Base-by-base conservation (phyloP, 371 early-diverging fungal species). In the Mortierella sp. region DNA sequence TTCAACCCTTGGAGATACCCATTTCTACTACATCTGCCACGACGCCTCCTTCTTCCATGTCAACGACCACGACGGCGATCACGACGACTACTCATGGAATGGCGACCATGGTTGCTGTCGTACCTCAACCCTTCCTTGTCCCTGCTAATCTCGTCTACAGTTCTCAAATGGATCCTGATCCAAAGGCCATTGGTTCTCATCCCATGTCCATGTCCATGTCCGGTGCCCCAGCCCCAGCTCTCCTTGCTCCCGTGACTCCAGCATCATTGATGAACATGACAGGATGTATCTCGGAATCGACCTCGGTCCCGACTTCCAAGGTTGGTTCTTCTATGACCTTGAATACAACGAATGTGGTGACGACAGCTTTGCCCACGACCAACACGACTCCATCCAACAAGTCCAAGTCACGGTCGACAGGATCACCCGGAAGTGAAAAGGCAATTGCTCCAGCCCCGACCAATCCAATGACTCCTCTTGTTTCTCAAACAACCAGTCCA, bases 201-300 rank as follows among this genome's bases (percentile, higher is more conserved):
- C 25, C 50, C 5, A 23, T 59, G 5, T 44, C 52, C 15, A 19
- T 67, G 18, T 51, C 63, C 3, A 43, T 15, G 21, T 15, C 56
- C 0, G 51, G 50, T n/a, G 44, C 57, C 5, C 37, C 74, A 16
- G 79, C 67, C 21, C 29, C 66, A 9, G 72, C 82, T 3, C 91
- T n/a, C 12, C 52, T 88, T 51, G 87, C 85, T 37, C 91, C 89
- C 26, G 89, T 89, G 14, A 93, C 91, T 0, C 92, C 91, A 4
- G 87, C 88, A 1, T 82, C 89, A 7, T 64, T 92, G 19, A 91
- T 91, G 91, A 87, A 88, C 50, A 52, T 91, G 9, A 67, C 68
- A 6, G 66, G 67, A 30, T 9, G 5, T 9, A 37, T 37, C 9
- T 72, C 65, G 11, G 77, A 65, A 14, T 47, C 68, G 25, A 70